Evolutionary conservation across 2,329 filamentous ascomycete species (phyloP).

Genomic region (Cyclaneusma minus): DNA sequence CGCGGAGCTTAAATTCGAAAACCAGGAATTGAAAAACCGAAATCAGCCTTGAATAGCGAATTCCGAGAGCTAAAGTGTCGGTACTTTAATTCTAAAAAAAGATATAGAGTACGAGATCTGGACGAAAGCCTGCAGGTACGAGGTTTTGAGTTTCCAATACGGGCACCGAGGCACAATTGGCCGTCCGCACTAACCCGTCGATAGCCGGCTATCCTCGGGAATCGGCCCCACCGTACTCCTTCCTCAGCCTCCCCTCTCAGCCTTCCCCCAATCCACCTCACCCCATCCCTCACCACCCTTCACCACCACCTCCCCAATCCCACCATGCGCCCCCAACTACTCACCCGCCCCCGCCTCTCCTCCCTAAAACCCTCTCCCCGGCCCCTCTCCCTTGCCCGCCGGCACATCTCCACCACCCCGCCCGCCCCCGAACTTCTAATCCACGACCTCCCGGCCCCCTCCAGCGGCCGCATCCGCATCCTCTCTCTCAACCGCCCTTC

Average conservation of each 20-base stretch:
- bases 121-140: too few relatives aligned
- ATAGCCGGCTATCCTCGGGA: too few relatives aligned
- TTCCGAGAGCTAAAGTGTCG: too few relatives aligned
- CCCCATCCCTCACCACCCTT: conserved; percentile 41
- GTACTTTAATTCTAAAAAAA: too few relatives aligned
- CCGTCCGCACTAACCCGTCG: too few relatives aligned
- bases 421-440: conserved; percentile 35
- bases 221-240: conserved; percentile 25
- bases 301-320: conserved; percentile 19
- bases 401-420: conserved; percentile 27
- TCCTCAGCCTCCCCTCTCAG: conserved; percentile 34
- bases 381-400: conserved; percentile 8
- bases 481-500: conserved; percentile 74
- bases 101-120: too few relatives aligned
- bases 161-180: too few relatives aligned
- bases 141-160: too few relatives aligned
- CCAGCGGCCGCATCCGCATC: conserved; percentile 72
- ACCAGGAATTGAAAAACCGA: too few relatives aligned
- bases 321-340: conserved; percentile 4
- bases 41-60: too few relatives aligned
- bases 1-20: too few relatives aligned
- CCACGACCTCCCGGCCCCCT: conserved; percentile 60
- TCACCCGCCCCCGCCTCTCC: conserved; percentile 3
- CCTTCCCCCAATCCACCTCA: conserved; percentile 44
- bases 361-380: conserved; percentile 3